Conservation (phyloP, 768 basidiomycete species). For the Mycena vulgaris region DNA sequence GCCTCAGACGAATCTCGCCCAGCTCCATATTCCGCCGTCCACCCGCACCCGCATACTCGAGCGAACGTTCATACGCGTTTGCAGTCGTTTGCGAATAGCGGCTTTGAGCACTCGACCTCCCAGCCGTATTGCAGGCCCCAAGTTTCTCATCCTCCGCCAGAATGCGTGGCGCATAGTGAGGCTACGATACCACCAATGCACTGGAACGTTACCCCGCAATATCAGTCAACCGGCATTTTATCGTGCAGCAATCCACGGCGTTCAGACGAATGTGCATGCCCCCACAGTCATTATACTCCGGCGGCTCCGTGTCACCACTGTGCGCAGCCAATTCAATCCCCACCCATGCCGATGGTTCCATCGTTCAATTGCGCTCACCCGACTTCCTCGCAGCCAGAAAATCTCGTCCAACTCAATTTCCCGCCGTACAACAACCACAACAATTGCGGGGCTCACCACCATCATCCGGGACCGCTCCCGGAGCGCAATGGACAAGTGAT, state of each 20-base stretch:
- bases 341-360: not conserved
- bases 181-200: not conserved
- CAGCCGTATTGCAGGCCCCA: not conserved
- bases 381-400: not conserved
- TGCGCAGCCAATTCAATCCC: not conserved
- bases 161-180: not conserved
- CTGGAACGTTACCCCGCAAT: not conserved
- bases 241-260: not conserved
- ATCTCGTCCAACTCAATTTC: no score
- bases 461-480: not conserved
- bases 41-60: not conserved
- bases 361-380: not conserved
- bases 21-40: not conserved
- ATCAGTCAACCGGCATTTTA: not conserved
- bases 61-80: no score
- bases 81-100: no score
- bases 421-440: no score
- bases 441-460: not conserved
- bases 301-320: not conserved
- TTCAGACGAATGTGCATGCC: not conserved
- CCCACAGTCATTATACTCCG: not conserved
- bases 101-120: not conserved
- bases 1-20: not conserved
- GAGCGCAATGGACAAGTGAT: not conserved
- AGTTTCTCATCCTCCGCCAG: not conserved